These are phyloP conservation scores for Aleurites moluccanus DNA, from an alignment of 441 rosid genomes.

Conservation along the genomic window DNA sequence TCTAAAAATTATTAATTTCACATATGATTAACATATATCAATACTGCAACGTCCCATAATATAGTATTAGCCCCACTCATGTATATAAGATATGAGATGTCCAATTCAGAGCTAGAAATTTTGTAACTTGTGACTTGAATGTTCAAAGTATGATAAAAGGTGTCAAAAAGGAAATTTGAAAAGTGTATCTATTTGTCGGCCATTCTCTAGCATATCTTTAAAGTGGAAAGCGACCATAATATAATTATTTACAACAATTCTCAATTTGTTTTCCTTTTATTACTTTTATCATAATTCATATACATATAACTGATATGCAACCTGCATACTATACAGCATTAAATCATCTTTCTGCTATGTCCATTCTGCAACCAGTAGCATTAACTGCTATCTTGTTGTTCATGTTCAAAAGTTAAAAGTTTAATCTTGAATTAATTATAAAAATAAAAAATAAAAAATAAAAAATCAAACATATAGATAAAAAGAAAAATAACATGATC, in stretches of 20 bases:
- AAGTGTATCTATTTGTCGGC: conserved; percentile 36
- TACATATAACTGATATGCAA: neutral
- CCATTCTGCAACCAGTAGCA: neutral
- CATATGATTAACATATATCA: too few relatives aligned
- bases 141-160: conserved; percentile 14
- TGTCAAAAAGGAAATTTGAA: conserved; percentile 37
- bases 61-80: too few relatives aligned
- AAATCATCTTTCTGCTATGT: neutral
- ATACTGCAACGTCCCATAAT: too few relatives aligned
- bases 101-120: neutral
- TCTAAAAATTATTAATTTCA: too few relatives aligned
- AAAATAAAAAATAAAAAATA: too few relatives aligned
- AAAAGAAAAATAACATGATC: neutral
- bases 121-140: neutral
- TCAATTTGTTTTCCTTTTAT: neutral
- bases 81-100: neutral
- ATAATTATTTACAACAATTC: neutral
- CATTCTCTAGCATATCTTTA: conserved; percentile 24
- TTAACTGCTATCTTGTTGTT: neutral
- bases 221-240: conserved; percentile 11
- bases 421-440: too few relatives aligned
- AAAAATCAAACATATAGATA: neutral
- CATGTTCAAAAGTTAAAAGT: neutral
- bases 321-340: neutral
- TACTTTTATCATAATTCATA: neutral